Percentiles rank a stretch among this genome's conserved stretches.
These are phyloP conservation scores for Tuber umbilicatum DNA, from an alignment of 495 filamentous ascomycete species.

Conservation along the genomic window DNA sequence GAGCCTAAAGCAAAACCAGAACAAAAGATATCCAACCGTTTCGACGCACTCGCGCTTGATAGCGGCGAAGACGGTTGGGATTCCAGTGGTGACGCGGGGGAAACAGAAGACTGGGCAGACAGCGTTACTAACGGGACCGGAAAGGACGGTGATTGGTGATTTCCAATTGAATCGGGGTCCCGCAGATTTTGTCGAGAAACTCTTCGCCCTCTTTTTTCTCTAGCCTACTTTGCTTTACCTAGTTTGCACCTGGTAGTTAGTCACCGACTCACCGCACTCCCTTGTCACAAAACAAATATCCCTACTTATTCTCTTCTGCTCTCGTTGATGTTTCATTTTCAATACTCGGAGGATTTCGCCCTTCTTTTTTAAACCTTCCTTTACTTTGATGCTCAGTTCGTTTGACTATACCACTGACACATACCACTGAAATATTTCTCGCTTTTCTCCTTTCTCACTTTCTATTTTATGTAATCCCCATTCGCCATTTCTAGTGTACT, in stretches of 20 bases:
- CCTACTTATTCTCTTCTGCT: neutral
- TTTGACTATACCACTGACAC: neutral
- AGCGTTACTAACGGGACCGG: constrained; percentile 10
- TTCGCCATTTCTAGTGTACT: neutral
- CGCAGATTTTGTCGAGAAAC: neutral
- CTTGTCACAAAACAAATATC: neutral
- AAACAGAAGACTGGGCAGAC: constrained; percentile 24
- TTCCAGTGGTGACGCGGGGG: constrained; percentile 13
- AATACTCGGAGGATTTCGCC: neutral
- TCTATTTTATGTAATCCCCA: neutral
- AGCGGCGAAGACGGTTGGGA: constrained; percentile 17
- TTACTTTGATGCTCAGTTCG: neutral
- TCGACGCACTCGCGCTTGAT: constrained; percentile 23
- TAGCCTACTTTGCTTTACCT: neutral
- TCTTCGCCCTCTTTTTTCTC: neutral
- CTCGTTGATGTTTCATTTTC: neutral
- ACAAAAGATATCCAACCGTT: constrained; percentile 28
- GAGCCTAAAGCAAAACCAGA: constrained; percentile 19
- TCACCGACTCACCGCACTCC: neutral
- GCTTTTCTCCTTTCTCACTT: neutral
- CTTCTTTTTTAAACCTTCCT: neutral
- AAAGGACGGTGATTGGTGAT: constrained; percentile 19
- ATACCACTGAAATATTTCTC: neutral
- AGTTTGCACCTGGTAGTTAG: neutral
- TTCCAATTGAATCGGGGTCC: neutral